Conservation (phyloP, 345 rosid genomes). For the Nephelium lappaceum region DNA sequence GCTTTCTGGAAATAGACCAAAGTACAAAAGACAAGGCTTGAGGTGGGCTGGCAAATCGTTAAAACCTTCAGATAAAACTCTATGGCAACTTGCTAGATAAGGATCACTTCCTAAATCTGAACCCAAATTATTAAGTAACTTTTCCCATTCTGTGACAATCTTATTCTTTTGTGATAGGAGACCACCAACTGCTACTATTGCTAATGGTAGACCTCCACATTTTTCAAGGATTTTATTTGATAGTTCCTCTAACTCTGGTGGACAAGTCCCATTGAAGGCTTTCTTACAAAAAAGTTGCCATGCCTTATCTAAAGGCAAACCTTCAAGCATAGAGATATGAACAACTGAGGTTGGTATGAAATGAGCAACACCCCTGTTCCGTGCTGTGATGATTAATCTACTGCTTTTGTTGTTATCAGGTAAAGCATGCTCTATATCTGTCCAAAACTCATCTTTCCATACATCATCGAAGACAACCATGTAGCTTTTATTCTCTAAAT, state of each 20-base stretch:
- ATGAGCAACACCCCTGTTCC: too few species aligned
- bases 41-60: constrained; percentile 22
- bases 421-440: too few species aligned
- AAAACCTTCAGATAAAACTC: constrained; percentile 20
- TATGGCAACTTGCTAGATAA: neutral
- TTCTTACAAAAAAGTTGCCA: too few species aligned
- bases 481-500: too few species aligned
- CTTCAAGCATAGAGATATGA: too few species aligned
- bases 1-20: constrained; percentile 20
- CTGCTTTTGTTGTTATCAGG: too few species aligned
- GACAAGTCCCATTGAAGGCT: neutral
- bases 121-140: neutral
- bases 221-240: neutral
- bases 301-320: too few species aligned
- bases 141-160: constrained; percentile 17
- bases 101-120: constrained; percentile 8
- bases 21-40: constrained; percentile 26
- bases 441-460: too few species aligned
- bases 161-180: constrained; percentile 10
- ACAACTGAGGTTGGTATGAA: too few species aligned
- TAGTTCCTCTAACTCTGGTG: constrained; percentile 1
- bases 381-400: too few species aligned
- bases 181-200: constrained; percentile 20
- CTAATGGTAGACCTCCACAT: constrained; percentile 27
- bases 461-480: too few species aligned